Conservation (phyloP, 768 basidiomycete genomes). For the Hericium coralloides region DNA sequence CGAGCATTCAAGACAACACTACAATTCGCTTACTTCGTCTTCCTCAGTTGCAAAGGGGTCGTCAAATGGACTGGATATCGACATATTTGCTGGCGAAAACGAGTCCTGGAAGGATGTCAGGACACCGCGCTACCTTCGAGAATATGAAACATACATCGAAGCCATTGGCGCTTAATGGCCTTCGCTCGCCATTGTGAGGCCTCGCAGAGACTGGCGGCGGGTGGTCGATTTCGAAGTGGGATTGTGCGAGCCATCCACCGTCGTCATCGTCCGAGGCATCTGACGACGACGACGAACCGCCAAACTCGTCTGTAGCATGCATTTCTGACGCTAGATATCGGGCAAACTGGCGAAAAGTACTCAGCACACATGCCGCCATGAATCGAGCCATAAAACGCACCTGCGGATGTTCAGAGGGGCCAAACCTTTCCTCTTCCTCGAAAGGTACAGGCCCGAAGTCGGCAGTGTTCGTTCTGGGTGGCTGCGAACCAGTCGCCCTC, state of each 20-base stretch:
- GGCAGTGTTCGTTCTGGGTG: conserved; percentile 43
- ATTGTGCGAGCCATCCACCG: conserved; percentile 73
- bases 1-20: background rate
- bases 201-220: conserved; percentile 20
- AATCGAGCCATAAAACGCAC: conserved; percentile 22
- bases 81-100: conserved; percentile 17
- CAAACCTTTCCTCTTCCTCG: conserved; percentile 35
- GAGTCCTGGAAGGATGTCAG: conserved; percentile 18
- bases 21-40: conserved; percentile 39
- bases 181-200: conserved; percentile 18
- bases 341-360: conserved; percentile 48
- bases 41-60: conserved; percentile 35
- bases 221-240: conserved; percentile 42
- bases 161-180: conserved; percentile 22
- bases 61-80: conserved; percentile 15
- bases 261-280: conserved; percentile 56
- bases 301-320: conserved; percentile 49
- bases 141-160: conserved; percentile 19
- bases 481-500: conserved; percentile 34
- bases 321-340: conserved; percentile 73
- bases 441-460: conserved; percentile 51
- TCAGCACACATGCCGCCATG: background rate
- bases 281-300: conserved; percentile 34
- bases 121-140: background rate
- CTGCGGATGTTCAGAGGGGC: conserved; percentile 34